phyloP scores from a whole-genome alignment of 345 rosid genomes.

The Dipteronia dyeriana region DNA sequence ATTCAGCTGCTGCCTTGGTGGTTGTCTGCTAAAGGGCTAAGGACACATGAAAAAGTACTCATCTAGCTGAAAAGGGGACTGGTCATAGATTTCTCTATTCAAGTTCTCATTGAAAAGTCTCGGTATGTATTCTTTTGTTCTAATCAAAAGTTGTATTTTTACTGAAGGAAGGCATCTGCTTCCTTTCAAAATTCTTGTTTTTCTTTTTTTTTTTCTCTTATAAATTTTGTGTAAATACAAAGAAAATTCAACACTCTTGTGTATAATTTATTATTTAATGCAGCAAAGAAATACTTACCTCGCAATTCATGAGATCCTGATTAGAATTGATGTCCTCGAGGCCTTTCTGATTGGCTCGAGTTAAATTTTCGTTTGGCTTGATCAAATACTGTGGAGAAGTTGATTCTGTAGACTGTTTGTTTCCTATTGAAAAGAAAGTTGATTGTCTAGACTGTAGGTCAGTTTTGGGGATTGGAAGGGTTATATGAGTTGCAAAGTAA shows the following conservation, averaged over 20 bases:
- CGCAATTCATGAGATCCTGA: not conserved
- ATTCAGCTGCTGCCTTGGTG: slow-evolving; percentile 17
- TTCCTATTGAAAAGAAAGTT: too few relatives aligned
- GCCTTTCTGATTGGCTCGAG: not conserved
- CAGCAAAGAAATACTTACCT: not conserved
- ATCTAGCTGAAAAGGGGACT: not conserved
- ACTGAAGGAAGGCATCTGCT: not conserved
- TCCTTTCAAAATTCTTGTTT: not conserved
- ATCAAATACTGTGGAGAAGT: too few relatives aligned
- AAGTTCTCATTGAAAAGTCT: not conserved
- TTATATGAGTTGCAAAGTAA: too few relatives aligned
- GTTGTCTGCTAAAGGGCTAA: not conserved
- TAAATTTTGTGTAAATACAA: not conserved
- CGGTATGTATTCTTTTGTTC: not conserved
- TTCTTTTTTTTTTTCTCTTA: not conserved
- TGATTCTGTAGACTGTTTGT: too few relatives aligned
- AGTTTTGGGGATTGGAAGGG: too few relatives aligned
- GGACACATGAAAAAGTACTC: not conserved
- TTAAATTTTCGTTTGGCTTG: not conserved
- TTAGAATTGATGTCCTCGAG: not conserved
- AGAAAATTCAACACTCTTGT: not conserved
- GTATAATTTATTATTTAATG: slow-evolving; percentile 19
- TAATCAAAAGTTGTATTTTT: slow-evolving; percentile 4
- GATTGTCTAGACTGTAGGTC: too few relatives aligned
- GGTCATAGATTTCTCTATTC: not conserved